Evolutionary conservation across 2,329 filamentous ascomycete species (phyloP).

Genomic region (Cladosporium halotolerans): DNA sequence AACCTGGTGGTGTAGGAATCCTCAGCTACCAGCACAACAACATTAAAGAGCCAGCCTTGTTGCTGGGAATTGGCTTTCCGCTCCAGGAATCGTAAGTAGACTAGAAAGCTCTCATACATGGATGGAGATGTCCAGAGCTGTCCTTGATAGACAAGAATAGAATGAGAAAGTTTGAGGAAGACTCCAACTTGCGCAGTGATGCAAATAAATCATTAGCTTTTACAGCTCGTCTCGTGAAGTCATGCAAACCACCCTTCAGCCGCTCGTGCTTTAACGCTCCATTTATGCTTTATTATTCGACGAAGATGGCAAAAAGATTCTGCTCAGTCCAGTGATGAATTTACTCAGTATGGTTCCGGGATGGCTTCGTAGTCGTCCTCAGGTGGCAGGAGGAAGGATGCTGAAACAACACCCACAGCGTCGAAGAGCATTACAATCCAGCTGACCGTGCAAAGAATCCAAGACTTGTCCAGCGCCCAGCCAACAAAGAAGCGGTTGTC

Average conservation of each 20-base stretch:
- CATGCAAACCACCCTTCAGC: not conserved
- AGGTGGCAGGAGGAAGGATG: constrained; percentile 63
- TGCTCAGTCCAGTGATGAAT: no score
- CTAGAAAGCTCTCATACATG: no score
- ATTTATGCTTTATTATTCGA: constrained; percentile 5
- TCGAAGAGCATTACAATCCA: constrained; percentile 52
- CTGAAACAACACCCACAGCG: constrained; percentile 54
- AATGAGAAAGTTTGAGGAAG: no score
- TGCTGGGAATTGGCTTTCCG: constrained; percentile 66
- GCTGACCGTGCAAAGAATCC: constrained; percentile 60
- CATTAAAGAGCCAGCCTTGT: constrained; percentile 71
- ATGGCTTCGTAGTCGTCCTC: constrained; percentile 85
- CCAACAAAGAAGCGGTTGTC: constrained; percentile 78
- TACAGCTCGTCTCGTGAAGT: not conserved
- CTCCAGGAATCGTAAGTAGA: constrained; percentile 12
- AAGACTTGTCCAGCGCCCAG: constrained; percentile 74
- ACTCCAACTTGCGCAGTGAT: no score
- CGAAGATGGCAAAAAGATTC: no score
- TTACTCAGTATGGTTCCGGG: constrained; percentile 3
- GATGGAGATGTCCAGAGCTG: no score
- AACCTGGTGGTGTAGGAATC: constrained; percentile 77
- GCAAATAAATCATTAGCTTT: not conserved
- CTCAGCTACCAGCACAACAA: constrained; percentile 77
- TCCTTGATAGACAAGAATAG: no score
- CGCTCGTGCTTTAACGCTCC: not conserved